Evolutionary conservation across 1,284 basidiomycete genomes (phyloP).

Genomic region (Paramarasmius palmivorus): DNA sequence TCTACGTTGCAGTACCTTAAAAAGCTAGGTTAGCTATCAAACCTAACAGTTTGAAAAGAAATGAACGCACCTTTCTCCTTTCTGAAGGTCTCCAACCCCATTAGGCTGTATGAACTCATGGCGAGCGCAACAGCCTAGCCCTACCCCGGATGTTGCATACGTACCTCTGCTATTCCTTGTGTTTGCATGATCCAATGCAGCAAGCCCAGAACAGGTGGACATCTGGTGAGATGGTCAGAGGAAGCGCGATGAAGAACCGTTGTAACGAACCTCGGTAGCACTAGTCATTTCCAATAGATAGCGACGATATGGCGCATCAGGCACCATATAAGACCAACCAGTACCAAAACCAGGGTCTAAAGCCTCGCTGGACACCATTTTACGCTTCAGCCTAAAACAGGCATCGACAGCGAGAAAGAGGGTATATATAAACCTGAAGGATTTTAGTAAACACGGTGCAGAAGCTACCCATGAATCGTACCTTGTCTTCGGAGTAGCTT

Average conservation of each 20-base stretch:
- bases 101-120: conserved; percentile 21
- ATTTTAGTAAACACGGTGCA: too few relatives aligned
- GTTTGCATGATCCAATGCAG: conserved; percentile 18
- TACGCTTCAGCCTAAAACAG: conserved; percentile 16
- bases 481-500: neutral
- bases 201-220: conserved; percentile 11
- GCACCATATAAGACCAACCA: conserved; percentile 17
- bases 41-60: neutral
- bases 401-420: conserved; percentile 19
- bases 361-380: neutral
- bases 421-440: conserved; percentile 19
- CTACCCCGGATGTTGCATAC: conserved; percentile 21
- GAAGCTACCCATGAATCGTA: too few relatives aligned
- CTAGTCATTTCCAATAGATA: neutral
- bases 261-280: conserved; percentile 9
- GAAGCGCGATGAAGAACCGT: too few relatives aligned
- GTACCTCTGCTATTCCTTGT: conserved; percentile 7
- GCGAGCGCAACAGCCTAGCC: conserved; percentile 17
- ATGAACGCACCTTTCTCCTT: conserved; percentile 25
- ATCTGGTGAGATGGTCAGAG: too few relatives aligned
- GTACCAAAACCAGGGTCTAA: conserved; percentile 11
- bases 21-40: conserved; percentile 11
- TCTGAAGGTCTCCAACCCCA: conserved; percentile 20
- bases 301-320: conserved; percentile 2
- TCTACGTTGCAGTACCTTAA: conserved; percentile 30